These are phyloP conservation scores for Colletotrichum theobromicola DNA, from an alignment of 2,329 filamentous ascomycete species.

Conservation along the genomic window DNA sequence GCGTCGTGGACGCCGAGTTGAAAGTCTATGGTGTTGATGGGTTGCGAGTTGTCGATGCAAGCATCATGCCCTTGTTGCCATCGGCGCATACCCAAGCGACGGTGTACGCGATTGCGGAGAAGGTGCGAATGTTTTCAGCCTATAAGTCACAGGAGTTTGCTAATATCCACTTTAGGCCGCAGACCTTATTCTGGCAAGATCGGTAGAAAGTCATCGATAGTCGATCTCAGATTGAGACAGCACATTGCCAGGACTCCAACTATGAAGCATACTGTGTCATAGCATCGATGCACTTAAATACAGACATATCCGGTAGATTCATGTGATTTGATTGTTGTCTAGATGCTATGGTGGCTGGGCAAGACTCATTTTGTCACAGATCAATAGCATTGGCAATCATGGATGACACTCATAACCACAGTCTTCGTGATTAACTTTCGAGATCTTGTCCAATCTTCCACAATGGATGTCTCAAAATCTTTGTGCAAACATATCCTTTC, in stretches of 20 bases:
- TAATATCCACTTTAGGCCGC: neutral
- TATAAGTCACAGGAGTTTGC: neutral
- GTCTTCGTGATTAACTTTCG: neutral
- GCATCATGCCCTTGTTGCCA: conserved; percentile 23
- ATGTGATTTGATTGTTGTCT: neutral
- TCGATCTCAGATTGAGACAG: neutral
- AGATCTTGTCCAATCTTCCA: neutral
- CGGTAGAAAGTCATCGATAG: neutral
- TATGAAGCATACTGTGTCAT: neutral
- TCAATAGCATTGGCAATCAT: neutral
- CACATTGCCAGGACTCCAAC: neutral
- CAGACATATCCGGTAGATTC: neutral
- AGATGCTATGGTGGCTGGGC: neutral
- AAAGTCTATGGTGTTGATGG: conserved; percentile 29
- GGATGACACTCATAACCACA: neutral
- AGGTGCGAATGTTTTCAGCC: neutral
- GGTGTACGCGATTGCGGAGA: conserved; percentile 23
- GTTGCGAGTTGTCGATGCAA: conserved; percentile 23
- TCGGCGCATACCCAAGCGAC: conserved; percentile 22
- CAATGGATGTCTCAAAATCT: neutral
- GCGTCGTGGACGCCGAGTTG: conserved; percentile 30
- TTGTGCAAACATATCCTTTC: neutral
- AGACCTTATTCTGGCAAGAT: neutral
- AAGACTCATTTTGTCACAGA: neutral
- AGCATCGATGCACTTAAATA: neutral